Evolutionary conservation across 1,139 yeast genomes (phyloP), one percentile per base, ranked within the genome.

Genomic region (Arxiozyma slooffiae): DNA sequence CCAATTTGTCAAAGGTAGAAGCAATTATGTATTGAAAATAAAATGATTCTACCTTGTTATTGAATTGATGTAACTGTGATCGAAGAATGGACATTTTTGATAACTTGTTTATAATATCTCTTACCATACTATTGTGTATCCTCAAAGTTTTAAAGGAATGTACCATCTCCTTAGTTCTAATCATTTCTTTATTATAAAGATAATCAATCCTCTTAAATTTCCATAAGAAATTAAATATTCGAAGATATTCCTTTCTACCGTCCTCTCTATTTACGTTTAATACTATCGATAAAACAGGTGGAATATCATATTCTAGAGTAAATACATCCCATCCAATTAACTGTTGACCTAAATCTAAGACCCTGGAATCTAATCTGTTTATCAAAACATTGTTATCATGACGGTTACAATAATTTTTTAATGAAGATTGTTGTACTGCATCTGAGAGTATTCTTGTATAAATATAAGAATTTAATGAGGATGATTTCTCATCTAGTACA

Each of bases 271-370:
- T 71, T 30, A 73, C 70, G 52, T 73, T 68, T 41, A 79, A 54
- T 1, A 80, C 63, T 14, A 69, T 55, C 39, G 71, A 66, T 21
- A 84, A 73, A 20, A 79, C 90, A 18, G 77, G 67, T 47, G 78
- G 84, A 5, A 88, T 71, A 48, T 81, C 75, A 64, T 86, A 92
- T 62, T 89, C 97, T 46, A 92, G 71, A 0, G 97, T 88, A 66
- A 92, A 90, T 4, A 86, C 89, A 62, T 90, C 96, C 97, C 97
- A 92, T 0, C 89, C 90, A 48, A 71, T 77, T 24, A 75, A 80
- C 0, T 94, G 94, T 58, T 82, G 78, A 2, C 80, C 80, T 40
- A 82, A 70, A 53, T 81, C 90, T 48, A 89, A 73, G 46, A 90
- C 75, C 46, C 96, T 73, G 0, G 96, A 96, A 70, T 92, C 97